These are phyloP conservation scores for Beauveria sp. DNA, from an alignment of 2,329 filamentous ascomycete species.

Conservation along the genomic window DNA sequence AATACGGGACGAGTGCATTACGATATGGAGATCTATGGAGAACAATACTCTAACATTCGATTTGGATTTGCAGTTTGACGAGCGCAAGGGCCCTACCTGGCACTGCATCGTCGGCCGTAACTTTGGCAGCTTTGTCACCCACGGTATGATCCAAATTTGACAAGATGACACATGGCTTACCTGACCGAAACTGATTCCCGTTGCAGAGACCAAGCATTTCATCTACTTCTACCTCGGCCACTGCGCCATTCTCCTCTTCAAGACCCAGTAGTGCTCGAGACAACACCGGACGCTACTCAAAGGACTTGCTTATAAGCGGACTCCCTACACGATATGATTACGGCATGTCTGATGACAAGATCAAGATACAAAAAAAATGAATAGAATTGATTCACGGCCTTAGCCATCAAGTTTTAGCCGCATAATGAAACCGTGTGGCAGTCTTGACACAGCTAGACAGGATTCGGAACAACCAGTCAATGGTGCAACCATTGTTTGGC, in stretches of 20 bases:
- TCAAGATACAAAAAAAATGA: slow-evolving; percentile 5
- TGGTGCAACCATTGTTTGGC: background rate
- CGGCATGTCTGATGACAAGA: background rate
- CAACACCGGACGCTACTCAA: background rate
- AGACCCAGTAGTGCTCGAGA: slow-evolving; percentile 67
- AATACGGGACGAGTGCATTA: background rate
- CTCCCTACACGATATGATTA: background rate
- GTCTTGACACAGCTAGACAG: background rate
- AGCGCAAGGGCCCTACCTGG: slow-evolving; percentile 95
- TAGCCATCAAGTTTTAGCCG: background rate
- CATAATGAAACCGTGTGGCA: background rate
- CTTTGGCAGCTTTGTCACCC: slow-evolving; percentile 98
- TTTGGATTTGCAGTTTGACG: slow-evolving; percentile 67
- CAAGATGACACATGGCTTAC: background rate
- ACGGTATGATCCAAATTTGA: slow-evolving; percentile 53
- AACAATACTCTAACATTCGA: background rate
- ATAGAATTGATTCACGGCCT: background rate
- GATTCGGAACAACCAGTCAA: background rate
- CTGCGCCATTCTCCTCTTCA: slow-evolving; percentile 96
- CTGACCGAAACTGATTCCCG: background rate
- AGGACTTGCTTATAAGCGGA: background rate
- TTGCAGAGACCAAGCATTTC: slow-evolving; percentile 94
- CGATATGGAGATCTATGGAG: too few relatives aligned
- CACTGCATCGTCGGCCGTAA: slow-evolving; percentile 98
- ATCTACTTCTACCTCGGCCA: slow-evolving; percentile 99